phyloP scores from a whole-genome alignment of 2,329 filamentous ascomycete species.

The Pseudocercospora fuligena region DNA sequence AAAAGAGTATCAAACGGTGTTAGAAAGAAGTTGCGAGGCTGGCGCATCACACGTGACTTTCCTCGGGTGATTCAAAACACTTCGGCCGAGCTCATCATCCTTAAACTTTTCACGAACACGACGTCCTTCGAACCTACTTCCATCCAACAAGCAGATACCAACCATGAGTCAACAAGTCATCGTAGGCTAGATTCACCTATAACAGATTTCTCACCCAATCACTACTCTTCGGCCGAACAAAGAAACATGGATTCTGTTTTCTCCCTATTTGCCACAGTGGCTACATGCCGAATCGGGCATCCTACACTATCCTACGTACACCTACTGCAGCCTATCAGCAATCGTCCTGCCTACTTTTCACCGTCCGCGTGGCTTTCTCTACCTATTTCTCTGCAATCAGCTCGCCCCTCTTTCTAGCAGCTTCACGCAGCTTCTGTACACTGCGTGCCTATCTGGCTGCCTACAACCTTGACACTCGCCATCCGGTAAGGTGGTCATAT shows the following conservation, averaged over 20 bases:
- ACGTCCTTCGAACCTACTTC: background rate
- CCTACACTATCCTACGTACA: conserved; percentile 22
- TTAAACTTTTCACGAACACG: background rate
- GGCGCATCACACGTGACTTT: background rate
- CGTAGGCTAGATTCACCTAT: conserved; percentile 2
- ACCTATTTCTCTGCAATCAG: conserved; percentile 18
- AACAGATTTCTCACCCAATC: conserved; percentile 11
- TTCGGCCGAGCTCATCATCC: background rate
- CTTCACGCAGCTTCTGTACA: conserved; percentile 15
- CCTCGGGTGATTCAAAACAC: background rate
- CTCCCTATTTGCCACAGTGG: conserved; percentile 16
- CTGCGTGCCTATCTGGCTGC: conserved; percentile 22
- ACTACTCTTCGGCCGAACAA: conserved; percentile 13
- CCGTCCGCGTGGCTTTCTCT: conserved; percentile 23
- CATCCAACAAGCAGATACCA: background rate
- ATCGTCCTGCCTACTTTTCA: conserved; percentile 20
- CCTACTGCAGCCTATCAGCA: conserved; percentile 27
- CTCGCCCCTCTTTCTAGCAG: conserved; percentile 10
- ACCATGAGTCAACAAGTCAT: conserved; percentile 1
- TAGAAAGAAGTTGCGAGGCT: background rate
- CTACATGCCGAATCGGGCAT: conserved; percentile 19
- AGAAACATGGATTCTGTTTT: conserved; percentile 6
- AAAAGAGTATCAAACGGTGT: too few species aligned
- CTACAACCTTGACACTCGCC: conserved; percentile 12
- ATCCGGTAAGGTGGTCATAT: conserved; percentile 19